A percentile compares a stretch with the other conserved stretches of the same genome.
These are phyloP conservation scores for Linanthus parryae DNA, from an alignment of 148 eudicot species.

Conservation along the genomic window DNA sequence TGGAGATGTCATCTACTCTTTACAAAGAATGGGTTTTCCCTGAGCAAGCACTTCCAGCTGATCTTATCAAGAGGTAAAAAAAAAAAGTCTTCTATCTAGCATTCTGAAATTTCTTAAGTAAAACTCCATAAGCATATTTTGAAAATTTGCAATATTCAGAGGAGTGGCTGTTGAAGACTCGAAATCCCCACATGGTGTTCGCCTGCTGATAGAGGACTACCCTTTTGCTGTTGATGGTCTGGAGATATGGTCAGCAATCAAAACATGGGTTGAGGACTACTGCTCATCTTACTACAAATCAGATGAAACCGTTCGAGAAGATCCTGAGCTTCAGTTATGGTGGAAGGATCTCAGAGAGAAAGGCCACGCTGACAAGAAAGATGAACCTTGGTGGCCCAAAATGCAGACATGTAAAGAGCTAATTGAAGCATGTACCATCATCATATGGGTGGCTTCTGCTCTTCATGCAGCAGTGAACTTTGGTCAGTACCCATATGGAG, in stretches of 20 bases:
- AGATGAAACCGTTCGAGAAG: conserved; percentile 34
- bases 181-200: conserved; percentile 39
- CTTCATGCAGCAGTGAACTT: conserved; percentile 87
- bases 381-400: conserved; percentile 76
- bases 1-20: conserved; percentile 47
- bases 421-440: conserved; percentile 45
- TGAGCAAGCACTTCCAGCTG: conserved; percentile 78
- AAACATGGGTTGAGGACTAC: conserved; percentile 74
- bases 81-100: neutral
- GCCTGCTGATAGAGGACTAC: conserved; percentile 75
- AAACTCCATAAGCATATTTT: too few species aligned
- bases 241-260: conserved; percentile 72
- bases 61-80: conserved; percentile 84
- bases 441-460: conserved; percentile 84
- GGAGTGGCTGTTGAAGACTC: conserved; percentile 84
- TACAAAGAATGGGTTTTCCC: conserved; percentile 68
- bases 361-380: conserved; percentile 79
- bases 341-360: conserved; percentile 64
- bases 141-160: conserved; percentile 26
- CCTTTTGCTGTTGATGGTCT: conserved; percentile 89
- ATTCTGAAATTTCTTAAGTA: neutral
- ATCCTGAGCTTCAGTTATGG: conserved; percentile 71
- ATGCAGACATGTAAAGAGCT: conserved; percentile 53
- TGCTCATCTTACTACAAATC: conserved; percentile 51
- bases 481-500: conserved; percentile 82